Conservation (phyloP, 768 basidiomycete genomes). For the Paxillus involutus region DNA sequence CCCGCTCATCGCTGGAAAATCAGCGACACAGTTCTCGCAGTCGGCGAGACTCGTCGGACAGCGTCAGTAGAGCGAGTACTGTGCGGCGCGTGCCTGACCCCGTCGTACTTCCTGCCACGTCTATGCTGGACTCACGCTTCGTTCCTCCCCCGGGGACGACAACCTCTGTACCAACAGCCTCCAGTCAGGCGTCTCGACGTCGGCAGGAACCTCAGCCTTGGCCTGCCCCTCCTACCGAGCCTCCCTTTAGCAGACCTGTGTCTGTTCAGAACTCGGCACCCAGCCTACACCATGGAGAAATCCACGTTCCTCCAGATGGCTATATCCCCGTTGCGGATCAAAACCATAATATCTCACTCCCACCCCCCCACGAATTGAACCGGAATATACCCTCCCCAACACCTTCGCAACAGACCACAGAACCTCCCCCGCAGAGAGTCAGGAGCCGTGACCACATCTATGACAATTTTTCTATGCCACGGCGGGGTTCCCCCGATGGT, state of each 20-base stretch:
- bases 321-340: constrained; percentile 47
- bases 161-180: constrained; percentile 5
- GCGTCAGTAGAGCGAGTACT: constrained; percentile 7
- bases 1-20: constrained; percentile 17
- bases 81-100: constrained; percentile 13
- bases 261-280: constrained; percentile 22
- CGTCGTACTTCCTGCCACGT: constrained; percentile 5
- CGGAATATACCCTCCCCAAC: constrained; percentile 27
- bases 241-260: constrained; percentile 12
- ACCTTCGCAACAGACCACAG: constrained; percentile 24
- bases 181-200: constrained; percentile 18
- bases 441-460: constrained; percentile 25
- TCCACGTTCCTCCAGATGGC: constrained; percentile 44
- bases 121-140: constrained; percentile 14
- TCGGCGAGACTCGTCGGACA: constrained; percentile 17
- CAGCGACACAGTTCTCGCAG: constrained; percentile 18
- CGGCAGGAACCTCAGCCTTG: constrained; percentile 18
- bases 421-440: constrained; percentile 17
- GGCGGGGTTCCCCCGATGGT: constrained; percentile 28
- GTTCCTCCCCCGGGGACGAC: constrained; percentile 4
- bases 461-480: constrained; percentile 15
- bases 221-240: constrained; percentile 10
- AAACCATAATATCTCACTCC: constrained; percentile 42
- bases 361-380: constrained; percentile 50
- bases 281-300: constrained; percentile 12